These are phyloP conservation scores for Hymenoscyphus scutula DNA, from an alignment of 2,329 filamentous ascomycete species.

Conservation along the genomic window DNA sequence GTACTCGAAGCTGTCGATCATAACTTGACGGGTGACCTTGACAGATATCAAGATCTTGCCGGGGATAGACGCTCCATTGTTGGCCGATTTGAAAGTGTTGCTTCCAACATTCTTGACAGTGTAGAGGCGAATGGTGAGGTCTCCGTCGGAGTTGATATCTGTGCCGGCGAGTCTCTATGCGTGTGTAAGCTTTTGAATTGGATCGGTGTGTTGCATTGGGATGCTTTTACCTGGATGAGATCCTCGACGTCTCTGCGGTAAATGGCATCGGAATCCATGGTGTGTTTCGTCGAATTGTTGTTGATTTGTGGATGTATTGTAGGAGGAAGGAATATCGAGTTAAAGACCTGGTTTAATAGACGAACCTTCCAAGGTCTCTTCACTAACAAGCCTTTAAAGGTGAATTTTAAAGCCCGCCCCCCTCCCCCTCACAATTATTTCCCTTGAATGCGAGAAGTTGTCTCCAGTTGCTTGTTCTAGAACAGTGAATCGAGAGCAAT, in stretches of 20 bases:
- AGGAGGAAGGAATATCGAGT: neutral
- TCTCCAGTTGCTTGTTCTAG: too few species aligned
- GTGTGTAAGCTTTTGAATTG: neutral
- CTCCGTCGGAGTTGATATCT: neutral
- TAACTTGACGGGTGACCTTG: conserved; percentile 15
- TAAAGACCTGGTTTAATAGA: neutral
- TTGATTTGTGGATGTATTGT: neutral
- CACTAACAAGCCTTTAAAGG: neutral
- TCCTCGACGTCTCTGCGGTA: neutral
- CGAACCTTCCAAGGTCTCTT: neutral
- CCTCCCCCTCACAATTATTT: too few species aligned
- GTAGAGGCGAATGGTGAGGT: conserved; percentile 4
- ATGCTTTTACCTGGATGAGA: neutral
- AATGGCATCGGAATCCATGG: neutral
- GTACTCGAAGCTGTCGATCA: conserved; percentile 11
- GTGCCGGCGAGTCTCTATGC: neutral
- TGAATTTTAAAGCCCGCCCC: neutral
- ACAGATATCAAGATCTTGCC: conserved; percentile 11
- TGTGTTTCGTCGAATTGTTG: neutral
- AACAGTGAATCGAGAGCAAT: too few species aligned
- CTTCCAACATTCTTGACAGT: neutral
- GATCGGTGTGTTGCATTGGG: neutral
- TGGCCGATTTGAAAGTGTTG: neutral
- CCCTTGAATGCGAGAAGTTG: too few species aligned
- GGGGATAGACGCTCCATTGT: neutral